A percentile compares a stretch with the other conserved stretches of the same genome.
Evolutionary conservation across 495 filamentous ascomycete species (phyloP).

Genomic region (Talaromyces trachyspermus): DNA sequence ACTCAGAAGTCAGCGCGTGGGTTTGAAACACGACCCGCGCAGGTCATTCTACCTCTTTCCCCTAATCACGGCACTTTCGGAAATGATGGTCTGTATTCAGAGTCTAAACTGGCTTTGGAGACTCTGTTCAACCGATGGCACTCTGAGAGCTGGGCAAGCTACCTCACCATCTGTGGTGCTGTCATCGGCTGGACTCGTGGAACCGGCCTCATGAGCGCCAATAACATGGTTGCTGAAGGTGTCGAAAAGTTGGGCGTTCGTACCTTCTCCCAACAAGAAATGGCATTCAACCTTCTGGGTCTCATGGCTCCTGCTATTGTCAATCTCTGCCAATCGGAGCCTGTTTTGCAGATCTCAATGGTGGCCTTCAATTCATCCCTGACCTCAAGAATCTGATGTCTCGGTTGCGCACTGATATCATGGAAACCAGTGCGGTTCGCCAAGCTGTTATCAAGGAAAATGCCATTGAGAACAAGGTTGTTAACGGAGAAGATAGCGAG

Average conservation of each 20-base stretch:
- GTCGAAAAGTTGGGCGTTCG: slow-evolving; percentile 94
- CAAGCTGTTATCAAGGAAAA: slow-evolving; percentile 92
- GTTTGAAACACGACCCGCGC: slow-evolving; percentile 89
- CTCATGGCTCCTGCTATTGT: slow-evolving; percentile 93
- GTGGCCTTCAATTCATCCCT: slow-evolving; percentile 93
- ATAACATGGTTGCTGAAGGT: slow-evolving; percentile 96
- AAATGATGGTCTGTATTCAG: slow-evolving; percentile 95
- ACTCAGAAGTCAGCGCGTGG: slow-evolving; percentile 77
- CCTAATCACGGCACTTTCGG: slow-evolving; percentile 99
- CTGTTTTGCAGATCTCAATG: slow-evolving; percentile 97
- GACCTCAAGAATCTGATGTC: slow-evolving; percentile 95
- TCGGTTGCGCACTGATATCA: slow-evolving; percentile 79
- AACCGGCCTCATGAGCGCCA: slow-evolving; percentile 95
- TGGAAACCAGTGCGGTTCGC: slow-evolving; percentile 89
- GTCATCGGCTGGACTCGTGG: slow-evolving; percentile 99
- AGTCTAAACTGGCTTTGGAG: slow-evolving; percentile 94
- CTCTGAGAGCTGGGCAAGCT: slow-evolving; percentile 95
- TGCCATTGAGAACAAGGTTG: slow-evolving; percentile 91
- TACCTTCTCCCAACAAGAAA: slow-evolving; percentile 98
- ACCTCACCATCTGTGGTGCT: slow-evolving; percentile 96
- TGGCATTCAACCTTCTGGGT: slow-evolving; percentile 97
- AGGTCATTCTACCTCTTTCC: slow-evolving; percentile 91
- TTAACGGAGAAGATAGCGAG: slow-evolving; percentile 90
- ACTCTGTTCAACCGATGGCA: slow-evolving; percentile 98
- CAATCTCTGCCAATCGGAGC: slow-evolving; percentile 91